Evolutionary conservation across 2,329 filamentous ascomycete species (phyloP).

Genomic region (Diaporthe citri): DNA sequence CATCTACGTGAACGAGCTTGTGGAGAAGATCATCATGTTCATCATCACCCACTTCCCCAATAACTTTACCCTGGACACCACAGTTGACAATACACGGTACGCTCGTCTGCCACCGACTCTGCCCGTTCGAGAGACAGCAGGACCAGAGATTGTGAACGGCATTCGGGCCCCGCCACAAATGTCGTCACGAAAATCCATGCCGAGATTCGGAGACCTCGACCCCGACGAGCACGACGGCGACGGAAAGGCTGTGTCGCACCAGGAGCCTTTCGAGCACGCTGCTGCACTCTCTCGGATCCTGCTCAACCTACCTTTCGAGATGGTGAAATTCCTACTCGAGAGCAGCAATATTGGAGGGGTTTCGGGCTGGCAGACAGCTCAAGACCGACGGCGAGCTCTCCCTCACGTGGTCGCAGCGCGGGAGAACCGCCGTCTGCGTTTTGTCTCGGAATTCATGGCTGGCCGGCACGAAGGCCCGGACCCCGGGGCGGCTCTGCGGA

Average conservation of each 20-base stretch:
- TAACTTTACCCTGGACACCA: constrained; percentile 65
- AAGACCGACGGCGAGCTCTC: constrained; percentile 62
- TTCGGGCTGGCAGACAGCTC: constrained; percentile 63
- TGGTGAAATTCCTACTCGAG: constrained; percentile 76
- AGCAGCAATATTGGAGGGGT: constrained; percentile 66
- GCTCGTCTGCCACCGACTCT: constrained; percentile 43
- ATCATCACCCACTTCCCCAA: constrained; percentile 63
- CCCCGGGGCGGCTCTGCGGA: constrained; percentile 49
- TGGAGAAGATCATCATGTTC: constrained; percentile 62
- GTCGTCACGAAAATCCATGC: constrained; percentile 41
- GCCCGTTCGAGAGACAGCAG: not conserved
- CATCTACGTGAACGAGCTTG: constrained; percentile 56
- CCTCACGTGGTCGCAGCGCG: constrained; percentile 67
- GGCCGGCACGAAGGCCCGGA: constrained; percentile 25
- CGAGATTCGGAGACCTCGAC: constrained; percentile 48
- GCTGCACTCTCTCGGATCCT: constrained; percentile 74
- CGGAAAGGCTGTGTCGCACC: constrained; percentile 51
- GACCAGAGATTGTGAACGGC: not conserved
- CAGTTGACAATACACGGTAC: constrained; percentile 47
- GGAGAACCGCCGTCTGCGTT: constrained; percentile 65
- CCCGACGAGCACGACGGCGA: constrained; percentile 49
- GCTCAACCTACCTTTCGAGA: constrained; percentile 76
- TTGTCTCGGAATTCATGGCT: constrained; percentile 31
- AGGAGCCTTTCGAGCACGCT: constrained; percentile 51
- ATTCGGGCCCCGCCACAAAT: not conserved